Evolutionary conservation across 2,329 filamentous ascomycete species (phyloP), one percentile per base, ranked within the genome.

Genomic region (Colletotrichum musicola): DNA sequence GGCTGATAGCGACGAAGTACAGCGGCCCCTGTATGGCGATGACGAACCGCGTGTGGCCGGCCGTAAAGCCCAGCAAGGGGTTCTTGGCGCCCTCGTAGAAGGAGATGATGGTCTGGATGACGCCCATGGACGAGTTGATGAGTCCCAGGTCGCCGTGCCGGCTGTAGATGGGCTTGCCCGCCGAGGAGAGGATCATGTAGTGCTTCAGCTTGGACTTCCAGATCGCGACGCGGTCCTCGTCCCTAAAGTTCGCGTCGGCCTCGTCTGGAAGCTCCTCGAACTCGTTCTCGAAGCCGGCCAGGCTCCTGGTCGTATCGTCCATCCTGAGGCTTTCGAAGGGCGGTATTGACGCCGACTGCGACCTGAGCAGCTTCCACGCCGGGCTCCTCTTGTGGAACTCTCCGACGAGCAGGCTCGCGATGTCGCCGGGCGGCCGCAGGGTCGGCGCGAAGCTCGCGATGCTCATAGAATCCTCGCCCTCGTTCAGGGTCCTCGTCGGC

Each of bases 191-290:
- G 74, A 99, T 97, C 81, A 99, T 89, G 79, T 97, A 99, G 80
- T 99, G 96, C 80, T 99, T 99, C 71, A 95, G 86, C 82, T 98
- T 98, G 44, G 92, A 89, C 77, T 94, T 96, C 95, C 95, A 99
- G 71, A 90, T 85, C 16, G 84, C 82, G 47, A 97, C 84, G 27
- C 93, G 82, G 54, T 85, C 81, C 54, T 90, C 88, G 62, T 89
- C 86, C 54, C 78, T 80, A 68, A 81, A 77, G 40, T 79, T 77
- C 54, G 80, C 78, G 62, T 79, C 76, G 6, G 75, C 72, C 30
- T 83, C 85, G 6, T 90, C 87, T 1, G 90, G 91, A 47, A 97
- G 85, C 27, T 89, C 83, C 68, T 94, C 91, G 73, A 98, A 97
- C 77, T 98, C 95, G 70, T 84, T 82, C 49, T 89, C 84, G 73